Evolutionary conservation across 2,329 filamentous ascomycete genomes (phyloP).

Genomic region (Pseudocercospora musae): DNA sequence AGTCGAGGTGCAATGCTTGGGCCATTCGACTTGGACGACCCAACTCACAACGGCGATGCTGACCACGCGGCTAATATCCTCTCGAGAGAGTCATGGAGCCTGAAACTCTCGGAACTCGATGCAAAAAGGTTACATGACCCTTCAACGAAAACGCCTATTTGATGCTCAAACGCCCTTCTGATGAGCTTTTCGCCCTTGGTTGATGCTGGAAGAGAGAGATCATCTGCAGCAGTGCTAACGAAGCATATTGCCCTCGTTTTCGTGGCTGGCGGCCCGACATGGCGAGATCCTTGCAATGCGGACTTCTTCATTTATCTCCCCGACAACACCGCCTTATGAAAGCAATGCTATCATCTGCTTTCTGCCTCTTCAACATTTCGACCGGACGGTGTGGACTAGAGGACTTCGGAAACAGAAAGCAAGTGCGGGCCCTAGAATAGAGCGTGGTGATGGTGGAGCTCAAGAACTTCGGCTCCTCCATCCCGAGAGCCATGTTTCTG

Average conservation of each 20-base stretch:
- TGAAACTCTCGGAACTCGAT: too few species aligned
- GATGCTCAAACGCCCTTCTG: background rate
- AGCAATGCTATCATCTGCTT: background rate
- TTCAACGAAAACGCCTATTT: too few species aligned
- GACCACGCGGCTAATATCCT: too few species aligned
- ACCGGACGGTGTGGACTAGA: too few species aligned
- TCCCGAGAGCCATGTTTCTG: background rate
- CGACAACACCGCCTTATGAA: background rate
- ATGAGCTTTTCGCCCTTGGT: background rate
- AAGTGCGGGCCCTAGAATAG: background rate
- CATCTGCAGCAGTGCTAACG: background rate
- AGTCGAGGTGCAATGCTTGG: too few species aligned
- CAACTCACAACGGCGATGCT: too few species aligned
- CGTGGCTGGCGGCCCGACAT: background rate
- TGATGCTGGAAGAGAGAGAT: background rate
- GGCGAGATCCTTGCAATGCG: background rate
- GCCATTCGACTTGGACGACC: too few species aligned
- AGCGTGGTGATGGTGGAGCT: background rate
- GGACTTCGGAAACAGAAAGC: background rate
- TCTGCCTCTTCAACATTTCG: background rate
- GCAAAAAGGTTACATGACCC: too few species aligned
- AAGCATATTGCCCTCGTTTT: background rate
- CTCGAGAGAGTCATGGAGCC: too few species aligned
- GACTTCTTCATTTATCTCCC: background rate
- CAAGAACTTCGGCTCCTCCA: background rate